Percentiles rank a stretch among this genome's conserved stretches.
phyloP scores from a whole-genome alignment of 768 basidiomycete genomes.

The Termitomyces sp. region DNA sequence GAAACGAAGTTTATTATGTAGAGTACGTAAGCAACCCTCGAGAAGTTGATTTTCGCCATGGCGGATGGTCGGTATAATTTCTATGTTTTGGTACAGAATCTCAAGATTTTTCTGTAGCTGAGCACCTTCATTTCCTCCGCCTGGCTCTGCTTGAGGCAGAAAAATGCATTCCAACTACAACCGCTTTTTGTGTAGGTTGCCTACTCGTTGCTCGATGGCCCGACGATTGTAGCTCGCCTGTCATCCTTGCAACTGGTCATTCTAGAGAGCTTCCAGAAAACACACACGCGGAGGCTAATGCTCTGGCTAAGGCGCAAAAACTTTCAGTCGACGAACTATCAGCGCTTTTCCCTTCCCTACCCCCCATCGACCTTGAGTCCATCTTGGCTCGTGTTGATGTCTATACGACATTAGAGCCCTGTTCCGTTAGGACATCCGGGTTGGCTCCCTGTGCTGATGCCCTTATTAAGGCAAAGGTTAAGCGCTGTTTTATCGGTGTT shows the following conservation, averaged over 20 bases:
- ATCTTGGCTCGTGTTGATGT: constrained; percentile 65
- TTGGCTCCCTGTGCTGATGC: constrained; percentile 84
- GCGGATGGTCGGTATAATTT: constrained; percentile 12
- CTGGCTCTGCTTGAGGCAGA: constrained; percentile 70
- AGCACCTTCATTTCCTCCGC: constrained; percentile 46
- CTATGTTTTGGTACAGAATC: neutral
- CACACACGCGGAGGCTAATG: constrained; percentile 97
- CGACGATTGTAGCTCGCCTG: constrained; percentile 32
- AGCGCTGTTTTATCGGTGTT: constrained; percentile 83
- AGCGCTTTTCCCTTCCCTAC: constrained; percentile 37
- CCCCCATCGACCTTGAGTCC: constrained; percentile 39
- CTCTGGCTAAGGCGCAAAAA: constrained; percentile 66
- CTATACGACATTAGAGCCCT: constrained; percentile 97
- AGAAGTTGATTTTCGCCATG: neutral
- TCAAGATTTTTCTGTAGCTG: constrained; percentile 12
- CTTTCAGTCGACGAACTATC: constrained; percentile 45
- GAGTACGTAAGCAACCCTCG: constrained; percentile 21
- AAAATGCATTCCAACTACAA: constrained; percentile 65
- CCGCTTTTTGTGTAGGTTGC: constrained; percentile 93
- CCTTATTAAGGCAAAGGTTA: constrained; percentile 68
- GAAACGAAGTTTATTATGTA: constrained; percentile 13
- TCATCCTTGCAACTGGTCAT: constrained; percentile 76
- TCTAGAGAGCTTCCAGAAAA: constrained; percentile 92
- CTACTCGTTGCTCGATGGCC: constrained; percentile 58
- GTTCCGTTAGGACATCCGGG: constrained; percentile 86